Percentiles rank a stretch among this genome's conserved stretches.
Conservation (phyloP, 2,329 filamentous ascomycete species). For the Epichloe festucae region DNA sequence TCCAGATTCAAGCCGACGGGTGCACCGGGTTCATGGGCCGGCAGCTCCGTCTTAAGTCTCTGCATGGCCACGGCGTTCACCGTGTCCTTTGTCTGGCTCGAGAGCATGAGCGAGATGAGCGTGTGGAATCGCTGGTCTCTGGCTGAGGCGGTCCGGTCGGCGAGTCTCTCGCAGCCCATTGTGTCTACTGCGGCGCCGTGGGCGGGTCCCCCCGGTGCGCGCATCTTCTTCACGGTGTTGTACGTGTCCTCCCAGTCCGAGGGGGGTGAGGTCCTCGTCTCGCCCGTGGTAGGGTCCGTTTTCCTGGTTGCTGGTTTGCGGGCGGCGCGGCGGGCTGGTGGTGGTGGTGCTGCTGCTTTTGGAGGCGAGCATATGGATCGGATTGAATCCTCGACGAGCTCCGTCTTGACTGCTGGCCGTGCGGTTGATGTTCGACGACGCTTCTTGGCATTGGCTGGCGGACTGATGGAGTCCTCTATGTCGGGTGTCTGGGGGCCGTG, state of each 20-base stretch:
- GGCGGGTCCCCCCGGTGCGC: slow-evolving; percentile 37
- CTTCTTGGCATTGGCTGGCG: slow-evolving; percentile 18
- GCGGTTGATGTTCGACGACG: slow-evolving; percentile 14
- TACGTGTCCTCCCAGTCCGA: slow-evolving; percentile 80
- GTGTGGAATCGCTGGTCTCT: slow-evolving; percentile 68
- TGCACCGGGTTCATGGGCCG: slow-evolving; percentile 31
- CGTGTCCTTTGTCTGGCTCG: slow-evolving; percentile 85
- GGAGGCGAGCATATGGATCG: slow-evolving; percentile 13
- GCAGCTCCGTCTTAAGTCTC: slow-evolving; percentile 62
- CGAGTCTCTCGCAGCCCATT: slow-evolving; percentile 83
- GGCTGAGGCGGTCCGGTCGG: slow-evolving; percentile 34
- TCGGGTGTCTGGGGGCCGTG: slow-evolving; percentile 20
- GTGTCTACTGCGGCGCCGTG: slow-evolving; percentile 83
- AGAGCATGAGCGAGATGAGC: slow-evolving; percentile 78
- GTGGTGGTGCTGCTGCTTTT: slow-evolving; percentile 12
- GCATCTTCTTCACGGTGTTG: slow-evolving; percentile 64
- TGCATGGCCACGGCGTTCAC: slow-evolving; percentile 76
- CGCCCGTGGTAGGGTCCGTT: slow-evolving; percentile 27
- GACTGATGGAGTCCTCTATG: slow-evolving; percentile 42
- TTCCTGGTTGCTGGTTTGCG: slow-evolving; percentile 36
- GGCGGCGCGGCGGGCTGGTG: slow-evolving; percentile 15
- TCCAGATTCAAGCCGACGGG: slow-evolving; percentile 53
- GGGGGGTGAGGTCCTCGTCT: slow-evolving; percentile 42
- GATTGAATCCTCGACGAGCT: slow-evolving; percentile 19
- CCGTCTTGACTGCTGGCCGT: slow-evolving; percentile 21